These are phyloP conservation scores for Trametopsis cervina DNA, from an alignment of 768 basidiomycete genomes.

Conservation along the genomic window DNA sequence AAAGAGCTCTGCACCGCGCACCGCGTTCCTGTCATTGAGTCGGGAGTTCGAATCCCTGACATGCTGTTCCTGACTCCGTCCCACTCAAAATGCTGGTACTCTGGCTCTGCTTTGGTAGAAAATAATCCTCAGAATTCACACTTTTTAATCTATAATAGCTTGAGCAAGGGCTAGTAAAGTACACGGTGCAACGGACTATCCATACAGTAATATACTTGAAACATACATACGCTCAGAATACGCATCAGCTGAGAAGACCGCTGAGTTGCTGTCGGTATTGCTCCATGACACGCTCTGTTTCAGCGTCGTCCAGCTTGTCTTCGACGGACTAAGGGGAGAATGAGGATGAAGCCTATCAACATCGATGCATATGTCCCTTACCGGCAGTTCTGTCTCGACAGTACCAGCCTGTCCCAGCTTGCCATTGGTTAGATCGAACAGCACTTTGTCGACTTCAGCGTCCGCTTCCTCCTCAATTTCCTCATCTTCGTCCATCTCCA, in stretches of 20 bases:
- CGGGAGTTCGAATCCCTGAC: no score
- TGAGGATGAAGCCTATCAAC: not conserved
- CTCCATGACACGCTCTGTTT: slow-evolving; percentile 84
- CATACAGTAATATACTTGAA: not conserved
- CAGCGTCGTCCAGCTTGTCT: slow-evolving; percentile 66
- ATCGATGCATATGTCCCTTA: slow-evolving; percentile 33
- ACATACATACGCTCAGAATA: no score
- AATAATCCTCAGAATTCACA: no score
- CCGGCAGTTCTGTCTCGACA: slow-evolving; percentile 68
- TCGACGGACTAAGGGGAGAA: slow-evolving; percentile 43
- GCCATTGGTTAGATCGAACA: slow-evolving; percentile 93
- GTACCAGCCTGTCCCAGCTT: slow-evolving; percentile 84
- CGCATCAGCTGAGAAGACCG: slow-evolving; percentile 70
- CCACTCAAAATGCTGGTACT: no score
- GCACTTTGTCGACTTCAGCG: slow-evolving; percentile 92
- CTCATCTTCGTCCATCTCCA: slow-evolving; percentile 90
- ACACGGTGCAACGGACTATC: not conserved
- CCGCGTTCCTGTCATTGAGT: no score
- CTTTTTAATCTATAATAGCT: no score
- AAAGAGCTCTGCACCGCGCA: not conserved
- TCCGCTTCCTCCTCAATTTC: slow-evolving; percentile 96
- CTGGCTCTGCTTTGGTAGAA: no score
- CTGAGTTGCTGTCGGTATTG: slow-evolving; percentile 85
- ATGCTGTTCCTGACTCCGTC: no score
- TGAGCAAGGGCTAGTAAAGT: not conserved